These are phyloP conservation scores for Thelonectria rubi DNA, from an alignment of 2,329 filamentous ascomycete genomes.

Conservation along the genomic window DNA sequence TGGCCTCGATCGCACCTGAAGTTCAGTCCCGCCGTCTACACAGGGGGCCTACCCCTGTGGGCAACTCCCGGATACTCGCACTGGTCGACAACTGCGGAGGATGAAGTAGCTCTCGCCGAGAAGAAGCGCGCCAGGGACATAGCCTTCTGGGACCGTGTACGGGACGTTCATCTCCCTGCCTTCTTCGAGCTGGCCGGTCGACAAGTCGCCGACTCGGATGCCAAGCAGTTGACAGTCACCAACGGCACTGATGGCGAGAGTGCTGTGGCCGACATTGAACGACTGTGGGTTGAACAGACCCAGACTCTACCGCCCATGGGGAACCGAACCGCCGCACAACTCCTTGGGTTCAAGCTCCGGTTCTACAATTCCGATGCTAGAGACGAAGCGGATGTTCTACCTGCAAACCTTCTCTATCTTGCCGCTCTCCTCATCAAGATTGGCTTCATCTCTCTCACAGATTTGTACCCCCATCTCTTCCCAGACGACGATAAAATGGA, in stretches of 20 bases:
- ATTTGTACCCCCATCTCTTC: slow-evolving; percentile 92
- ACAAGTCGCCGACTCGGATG: slow-evolving; percentile 68
- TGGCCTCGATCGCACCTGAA: slow-evolving; percentile 77
- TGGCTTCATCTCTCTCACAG: slow-evolving; percentile 91
- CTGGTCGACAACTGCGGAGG: slow-evolving; percentile 73
- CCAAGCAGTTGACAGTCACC: slow-evolving; percentile 54
- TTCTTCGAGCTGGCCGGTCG: slow-evolving; percentile 90
- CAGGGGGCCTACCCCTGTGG: slow-evolving; percentile 83
- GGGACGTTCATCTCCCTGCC: slow-evolving; percentile 78
- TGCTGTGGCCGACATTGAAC: slow-evolving; percentile 64
- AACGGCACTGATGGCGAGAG: slow-evolving; percentile 52
- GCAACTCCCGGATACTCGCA: slow-evolving; percentile 75
- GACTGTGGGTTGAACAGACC: slow-evolving; percentile 82
- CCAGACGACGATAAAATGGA: slow-evolving; percentile 87
- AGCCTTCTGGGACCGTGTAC: slow-evolving; percentile 83
- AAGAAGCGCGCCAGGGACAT: slow-evolving; percentile 73
- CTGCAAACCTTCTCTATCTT: slow-evolving; percentile 91
- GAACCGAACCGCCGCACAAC: slow-evolving; percentile 90
- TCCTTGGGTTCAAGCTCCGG: slow-evolving; percentile 95
- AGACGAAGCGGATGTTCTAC: slow-evolving; percentile 78
- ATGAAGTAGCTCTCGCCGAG: slow-evolving; percentile 66
- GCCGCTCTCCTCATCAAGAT: slow-evolving; percentile 95
- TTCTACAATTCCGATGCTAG: slow-evolving; percentile 89
- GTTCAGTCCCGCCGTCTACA: slow-evolving; percentile 55
- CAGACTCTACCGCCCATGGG: slow-evolving; percentile 84